These are phyloP conservation scores for Torulaspora maleeae DNA, from an alignment of 805 yeast species.

Conservation along the genomic window DNA sequence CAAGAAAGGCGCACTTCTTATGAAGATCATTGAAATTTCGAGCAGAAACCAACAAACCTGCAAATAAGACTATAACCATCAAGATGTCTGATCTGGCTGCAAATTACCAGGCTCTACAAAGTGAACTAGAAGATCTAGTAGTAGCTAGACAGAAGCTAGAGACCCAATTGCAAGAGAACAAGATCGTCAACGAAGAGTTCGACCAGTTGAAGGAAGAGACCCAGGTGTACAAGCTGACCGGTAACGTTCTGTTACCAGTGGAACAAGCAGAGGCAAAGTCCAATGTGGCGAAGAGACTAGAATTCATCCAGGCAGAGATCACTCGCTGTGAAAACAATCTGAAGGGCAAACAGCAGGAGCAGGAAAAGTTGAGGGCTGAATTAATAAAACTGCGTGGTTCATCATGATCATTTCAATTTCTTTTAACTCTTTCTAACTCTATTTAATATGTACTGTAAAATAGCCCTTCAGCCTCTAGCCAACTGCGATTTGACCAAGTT, in stretches of 20 bases:
- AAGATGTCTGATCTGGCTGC: slow-evolving; percentile 23
- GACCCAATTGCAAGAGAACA: slow-evolving; percentile 90
- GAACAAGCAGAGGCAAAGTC: slow-evolving; percentile 74
- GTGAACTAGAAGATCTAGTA: slow-evolving; percentile 48
- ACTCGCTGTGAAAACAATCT: slow-evolving; percentile 70
- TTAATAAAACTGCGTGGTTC: slow-evolving; percentile 45
- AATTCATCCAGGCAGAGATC: slow-evolving; percentile 78
- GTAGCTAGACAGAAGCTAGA: slow-evolving; percentile 81
- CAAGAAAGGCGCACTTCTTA: neutral
- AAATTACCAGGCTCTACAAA: slow-evolving; percentile 42
- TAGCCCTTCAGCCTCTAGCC: slow-evolving; percentile 39
- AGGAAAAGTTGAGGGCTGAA: slow-evolving; percentile 58
- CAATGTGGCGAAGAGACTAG: slow-evolving; percentile 85
- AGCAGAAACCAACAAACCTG: neutral
- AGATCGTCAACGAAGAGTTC: slow-evolving; percentile 82
- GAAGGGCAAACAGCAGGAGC: slow-evolving; percentile 46
- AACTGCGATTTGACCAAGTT: slow-evolving; percentile 71
- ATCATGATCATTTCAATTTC: slow-evolving; percentile 10
- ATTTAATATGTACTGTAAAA: slow-evolving; percentile 2
- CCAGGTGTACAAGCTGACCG: slow-evolving; percentile 82
- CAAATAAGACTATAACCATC: neutral
- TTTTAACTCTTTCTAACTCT: neutral
- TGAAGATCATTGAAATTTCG: neutral
- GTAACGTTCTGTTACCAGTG: slow-evolving; percentile 89
- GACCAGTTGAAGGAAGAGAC: slow-evolving; percentile 58